Evolutionary conservation across 2,329 filamentous ascomycete species (phyloP), one percentile per base, ranked within the genome.

Genomic region (Cladophialophora yegresii): DNA sequence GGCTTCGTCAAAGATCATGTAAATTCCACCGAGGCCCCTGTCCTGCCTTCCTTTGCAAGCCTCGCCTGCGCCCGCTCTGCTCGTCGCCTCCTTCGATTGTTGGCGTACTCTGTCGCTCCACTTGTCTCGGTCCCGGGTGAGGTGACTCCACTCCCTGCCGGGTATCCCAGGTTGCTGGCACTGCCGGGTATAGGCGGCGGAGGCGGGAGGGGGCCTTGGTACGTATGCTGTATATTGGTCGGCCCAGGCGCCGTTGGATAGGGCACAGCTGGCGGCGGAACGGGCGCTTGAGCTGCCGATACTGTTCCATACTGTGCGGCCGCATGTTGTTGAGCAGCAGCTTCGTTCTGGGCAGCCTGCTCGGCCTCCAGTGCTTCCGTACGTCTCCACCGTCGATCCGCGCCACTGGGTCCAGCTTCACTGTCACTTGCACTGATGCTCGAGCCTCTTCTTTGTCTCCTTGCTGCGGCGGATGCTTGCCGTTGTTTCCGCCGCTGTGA

Each of bases 401-500:
- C 58, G 30, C 76, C 72, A 40, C 73, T 73, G 13, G 73, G 73
- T 45, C 69, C 71, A 64, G 79, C 77, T 40, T 75, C 75, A 12
- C 77, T 77, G 9, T 78, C 79, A 16, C 79, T 70, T 16, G 78
- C 79, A 57, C 77, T 77, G 13, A 73, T 74, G 45, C 77, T 79
- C 36, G 76, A 78, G 57, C 73, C 73, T 47, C 78, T 76, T 59
- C 74, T 74, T 32, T 76, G 64, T 64, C 73, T 73, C 8, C 57
- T 53, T n/a, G 57, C 47, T 36, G 62, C 62, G n/a, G 68, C 66
- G 2, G 67, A 67, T 4, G 69, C 64, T 65, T 76, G 75, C 57
- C 81, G 75, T 54, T 84, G 83, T 65, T 78, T 76, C 54, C 81
- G 78, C 30, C 85, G 82, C 67, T 84, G 84, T 6, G 84, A 84